Percentiles rank a stretch among this genome's conserved stretches.
Evolutionary conservation across 177 flowering plant genomes (phyloP).

Genomic region (Vitis hybrid): DNA sequence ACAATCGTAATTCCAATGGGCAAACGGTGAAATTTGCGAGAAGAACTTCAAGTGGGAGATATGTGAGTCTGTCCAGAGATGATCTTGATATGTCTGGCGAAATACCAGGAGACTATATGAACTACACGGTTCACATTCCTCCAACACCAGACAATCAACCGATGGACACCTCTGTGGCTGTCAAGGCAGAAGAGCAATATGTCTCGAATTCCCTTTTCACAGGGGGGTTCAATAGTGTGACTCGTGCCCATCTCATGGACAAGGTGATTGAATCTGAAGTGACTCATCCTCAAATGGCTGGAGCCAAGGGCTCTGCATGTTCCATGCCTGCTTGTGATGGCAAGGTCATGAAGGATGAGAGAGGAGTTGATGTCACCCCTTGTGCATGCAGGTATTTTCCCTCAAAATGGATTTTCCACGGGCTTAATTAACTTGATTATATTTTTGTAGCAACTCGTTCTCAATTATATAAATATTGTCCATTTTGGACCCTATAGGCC

Average conservation of each 20-base stretch:
- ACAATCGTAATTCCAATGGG: slow-evolving; percentile 12
- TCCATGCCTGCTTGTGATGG: slow-evolving; percentile 77
- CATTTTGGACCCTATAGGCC: too few species aligned
- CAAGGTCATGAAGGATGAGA: slow-evolving; percentile 86
- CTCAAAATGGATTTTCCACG: background rate
- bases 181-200: slow-evolving; percentile 90
- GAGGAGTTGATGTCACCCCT: slow-evolving; percentile 78
- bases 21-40: slow-evolving; percentile 59
- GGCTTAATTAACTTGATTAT: too few species aligned
- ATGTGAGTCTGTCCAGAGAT: slow-evolving; percentile 76
- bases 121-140: slow-evolving; percentile 93
- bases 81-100: slow-evolving; percentile 64
- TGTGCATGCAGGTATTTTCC: slow-evolving; percentile 67
- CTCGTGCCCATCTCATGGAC: slow-evolving; percentile 97
- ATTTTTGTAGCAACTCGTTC: too few species aligned
- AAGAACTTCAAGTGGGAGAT: slow-evolving; percentile 81
- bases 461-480: too few species aligned
- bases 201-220: slow-evolving; percentile 89
- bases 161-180: slow-evolving; percentile 72
- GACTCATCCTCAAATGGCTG: slow-evolving; percentile 95
- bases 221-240: slow-evolving; percentile 87
- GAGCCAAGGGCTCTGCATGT: slow-evolving; percentile 84
- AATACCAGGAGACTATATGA: slow-evolving; percentile 50
- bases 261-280: slow-evolving; percentile 88
- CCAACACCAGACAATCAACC: slow-evolving; percentile 97